Conservation (phyloP, 2,329 filamentous ascomycete genomes). For the Fusarium burgessii region DNA sequence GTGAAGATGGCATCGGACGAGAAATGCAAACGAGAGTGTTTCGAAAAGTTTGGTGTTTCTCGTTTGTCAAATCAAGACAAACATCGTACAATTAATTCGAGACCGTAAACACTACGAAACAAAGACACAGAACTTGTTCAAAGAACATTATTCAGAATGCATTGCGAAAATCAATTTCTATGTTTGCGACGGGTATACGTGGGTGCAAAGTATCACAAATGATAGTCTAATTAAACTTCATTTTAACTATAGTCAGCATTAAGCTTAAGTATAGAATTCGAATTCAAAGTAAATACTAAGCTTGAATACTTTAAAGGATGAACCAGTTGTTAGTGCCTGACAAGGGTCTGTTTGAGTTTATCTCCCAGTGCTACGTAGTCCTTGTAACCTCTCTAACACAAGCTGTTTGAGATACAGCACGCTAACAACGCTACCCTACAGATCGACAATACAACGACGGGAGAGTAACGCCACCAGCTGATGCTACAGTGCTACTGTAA, state of each 20-base stretch:
- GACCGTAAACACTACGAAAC: background rate
- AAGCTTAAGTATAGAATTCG: slow-evolving; percentile 13
- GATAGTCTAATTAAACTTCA: background rate
- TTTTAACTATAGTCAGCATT: background rate
- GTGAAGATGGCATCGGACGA: slow-evolving; percentile 4
- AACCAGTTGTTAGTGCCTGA: background rate
- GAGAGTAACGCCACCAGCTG: background rate
- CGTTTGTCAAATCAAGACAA: background rate
- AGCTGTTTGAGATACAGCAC: slow-evolving; percentile 12
- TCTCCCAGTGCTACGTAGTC: background rate
- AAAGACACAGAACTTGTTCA: background rate
- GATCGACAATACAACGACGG: background rate
- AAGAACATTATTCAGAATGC: background rate
- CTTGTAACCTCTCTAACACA: slow-evolving; percentile 8
- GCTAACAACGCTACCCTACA: slow-evolving; percentile 21
- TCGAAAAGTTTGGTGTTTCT: slow-evolving; percentile 24
- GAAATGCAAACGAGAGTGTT: slow-evolving; percentile 22
- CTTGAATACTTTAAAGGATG: background rate
- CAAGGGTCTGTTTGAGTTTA: slow-evolving; percentile 22
- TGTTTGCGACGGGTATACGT: background rate
- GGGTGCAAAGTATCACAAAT: background rate
- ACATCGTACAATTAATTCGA: background rate
- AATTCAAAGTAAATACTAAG: slow-evolving; percentile 3
- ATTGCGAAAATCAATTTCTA: background rate
- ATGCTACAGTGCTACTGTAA: background rate